Base-by-base conservation (phyloP, 441 rosid genomes). In the Melianthus villosus region DNA sequence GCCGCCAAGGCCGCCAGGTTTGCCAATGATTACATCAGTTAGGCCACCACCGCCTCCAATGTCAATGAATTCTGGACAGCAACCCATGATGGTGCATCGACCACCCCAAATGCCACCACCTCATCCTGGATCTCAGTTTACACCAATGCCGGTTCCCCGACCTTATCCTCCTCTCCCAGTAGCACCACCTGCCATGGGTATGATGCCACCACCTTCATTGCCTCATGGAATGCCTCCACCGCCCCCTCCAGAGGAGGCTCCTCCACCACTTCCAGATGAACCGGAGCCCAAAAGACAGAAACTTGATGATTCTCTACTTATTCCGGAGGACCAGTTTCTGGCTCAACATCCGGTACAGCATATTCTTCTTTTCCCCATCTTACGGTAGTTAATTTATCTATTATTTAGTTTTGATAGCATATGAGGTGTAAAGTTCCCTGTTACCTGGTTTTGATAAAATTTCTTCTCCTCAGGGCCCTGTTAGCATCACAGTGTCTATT, bases 221-320 rank as follows among this genome's bases (percentile, higher is more conserved):
- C 76, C 84, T 38, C 67, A 55, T n/a, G 94, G 81, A 58, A 57
- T 87, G 59, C 83, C 92, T 26, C 97, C 94, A 7, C 96, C 89
- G 2, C 94, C 97, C 14, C 97, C 93, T 39, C 85, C 86, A 6
- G 95, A 76, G 29, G 94, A 79, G 54, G 91, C 93, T 62, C 93
- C 84, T 27, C 94, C 97, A 22, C 93, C 95, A 6, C 97, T 83
- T 63, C 92, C 93, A 1, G 93, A 83, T 20, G 97, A 83, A 59
- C 95, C 95, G 1, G 97, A 83, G 62, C 80, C 87, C 27, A 87
- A 83, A 68, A 78, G 84, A 63, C 95, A 74, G 50, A 83, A 68
- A 69, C 72, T 74, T 14, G 92, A 86, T 40, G 97, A 83, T 66
- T 61, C 79, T 8, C 50, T 50, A 51, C 92, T 89, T 55, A 51